Evolutionary conservation across 345 rosid species (phyloP), one percentile per base, ranked within the genome.

Genomic region (Theobroma cacao): DNA sequence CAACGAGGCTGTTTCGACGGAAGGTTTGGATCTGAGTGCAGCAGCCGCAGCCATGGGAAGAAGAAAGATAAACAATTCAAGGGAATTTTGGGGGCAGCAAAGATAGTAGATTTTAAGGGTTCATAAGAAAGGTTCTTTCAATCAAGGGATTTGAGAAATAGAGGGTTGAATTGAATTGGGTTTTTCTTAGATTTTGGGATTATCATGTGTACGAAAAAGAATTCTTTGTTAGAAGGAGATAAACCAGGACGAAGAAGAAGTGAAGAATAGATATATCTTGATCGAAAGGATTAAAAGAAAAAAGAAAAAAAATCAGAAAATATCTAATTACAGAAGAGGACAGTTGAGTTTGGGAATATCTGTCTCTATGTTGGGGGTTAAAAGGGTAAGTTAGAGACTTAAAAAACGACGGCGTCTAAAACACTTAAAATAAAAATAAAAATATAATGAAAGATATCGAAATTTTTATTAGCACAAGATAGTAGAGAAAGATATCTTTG

Each of bases 21-120:
- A 82, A 14, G 92, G 80, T 76, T 80, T 91, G 67, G 90, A 90
- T 86, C 93, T 89, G 78, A 96, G 87, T 43, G 90, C 97, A 7
- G 91, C 89, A 31, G 94, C 97, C 93, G 91, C 91, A 84, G 87
- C 68, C 31, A 72, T 72, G 53, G 65, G 61, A 67, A 78, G 77
- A 43, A 75, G 53, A 48, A 64, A 24, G 40, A 76, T 18, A n/a
- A 55, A 18, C 38, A 76, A 55, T 47, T 63, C 34, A 18, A 78
- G 74, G 79, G 33, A 56, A 18, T 9, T 34, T 12, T 66, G 5
- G 15, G 50, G 34, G 18, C 20, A 47, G 20, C 17, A 72, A 47
- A 60, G 30, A 71, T 30, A 18, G 31, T 80, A 9, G 58, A 61
- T 64, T 69, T 36, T 41, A 43, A 20, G 68, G 13, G 76, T 14